Evolutionary conservation across 345 rosid genomes (phyloP).

Genomic region (Lumnitzera racemosa): DNA sequence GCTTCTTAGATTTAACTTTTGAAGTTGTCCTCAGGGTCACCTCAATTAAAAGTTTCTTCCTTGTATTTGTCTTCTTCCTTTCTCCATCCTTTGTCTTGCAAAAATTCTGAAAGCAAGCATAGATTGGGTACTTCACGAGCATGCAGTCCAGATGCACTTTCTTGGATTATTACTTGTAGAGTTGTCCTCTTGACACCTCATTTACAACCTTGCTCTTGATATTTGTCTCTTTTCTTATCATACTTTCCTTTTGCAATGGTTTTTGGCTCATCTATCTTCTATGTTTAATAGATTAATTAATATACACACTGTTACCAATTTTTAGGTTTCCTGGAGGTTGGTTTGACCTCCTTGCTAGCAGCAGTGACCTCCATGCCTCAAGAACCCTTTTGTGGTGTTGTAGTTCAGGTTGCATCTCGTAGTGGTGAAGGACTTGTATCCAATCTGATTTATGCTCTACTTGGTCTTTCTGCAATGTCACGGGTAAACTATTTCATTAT

Average conservation of each 20-base stretch:
- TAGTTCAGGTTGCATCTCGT: constrained; percentile 66
- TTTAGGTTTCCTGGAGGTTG: constrained; percentile 80
- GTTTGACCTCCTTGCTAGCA: constrained; percentile 50
- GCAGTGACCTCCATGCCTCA: constrained; percentile 44
- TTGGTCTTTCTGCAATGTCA: constrained; percentile 96
- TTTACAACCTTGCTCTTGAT: neutral
- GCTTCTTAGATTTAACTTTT: no score
- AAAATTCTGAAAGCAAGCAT: no score
- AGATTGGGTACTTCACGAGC: no score
- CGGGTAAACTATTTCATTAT: constrained; percentile 41
- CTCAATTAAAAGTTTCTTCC: no score
- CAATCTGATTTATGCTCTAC: constrained; percentile 82
- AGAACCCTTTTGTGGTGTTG: constrained; percentile 55
- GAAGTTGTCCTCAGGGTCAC: no score
- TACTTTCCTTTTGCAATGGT: no score
- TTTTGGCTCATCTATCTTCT: no score
- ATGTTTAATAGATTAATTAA: no score
- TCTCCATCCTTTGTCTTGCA: no score
- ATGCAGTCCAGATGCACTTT: neutral
- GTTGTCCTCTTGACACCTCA: neutral
- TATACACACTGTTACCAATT: neutral
- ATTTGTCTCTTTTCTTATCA: neutral
- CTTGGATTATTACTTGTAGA: neutral
- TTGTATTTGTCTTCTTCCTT: no score
- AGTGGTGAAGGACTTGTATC: constrained; percentile 94